Evolutionary conservation across 306 rosid genomes (phyloP).

Genomic region (Hippophae rhamnoides): DNA sequence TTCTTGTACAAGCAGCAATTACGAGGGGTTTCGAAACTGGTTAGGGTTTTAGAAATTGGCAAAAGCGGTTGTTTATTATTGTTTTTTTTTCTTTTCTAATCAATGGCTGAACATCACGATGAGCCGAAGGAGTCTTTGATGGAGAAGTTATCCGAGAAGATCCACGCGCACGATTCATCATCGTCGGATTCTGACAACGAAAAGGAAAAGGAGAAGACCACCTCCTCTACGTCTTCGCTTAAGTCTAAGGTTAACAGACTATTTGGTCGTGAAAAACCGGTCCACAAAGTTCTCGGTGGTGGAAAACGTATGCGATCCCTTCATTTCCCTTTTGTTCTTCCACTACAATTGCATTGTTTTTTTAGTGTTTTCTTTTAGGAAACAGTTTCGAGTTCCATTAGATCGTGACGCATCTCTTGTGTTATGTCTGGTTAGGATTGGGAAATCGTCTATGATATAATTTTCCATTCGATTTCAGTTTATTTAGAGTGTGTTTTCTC

Average conservation of each 20-base stretch:
- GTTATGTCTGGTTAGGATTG: no score
- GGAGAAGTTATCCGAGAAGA: constrained; percentile 66
- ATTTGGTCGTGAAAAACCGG: constrained; percentile 80
- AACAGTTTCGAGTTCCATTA: not conserved
- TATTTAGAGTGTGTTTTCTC: no score
- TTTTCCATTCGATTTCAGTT: no score
- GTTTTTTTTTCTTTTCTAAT: not conserved
- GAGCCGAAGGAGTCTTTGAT: constrained; percentile 41
- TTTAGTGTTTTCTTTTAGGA: not conserved
- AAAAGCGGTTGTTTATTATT: constrained; percentile 14
- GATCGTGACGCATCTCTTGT: not conserved
- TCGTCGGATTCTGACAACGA: constrained; percentile 63
- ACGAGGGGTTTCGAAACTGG: not conserved
- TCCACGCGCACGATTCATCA: constrained; percentile 56
- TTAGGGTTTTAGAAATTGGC: not conserved
- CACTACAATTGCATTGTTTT: not conserved
- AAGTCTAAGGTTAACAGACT: constrained; percentile 56
- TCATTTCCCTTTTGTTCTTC: not conserved
- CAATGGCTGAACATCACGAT: constrained; percentile 41
- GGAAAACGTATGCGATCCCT: constrained; percentile 62
- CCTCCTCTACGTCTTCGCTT: constrained; percentile 23
- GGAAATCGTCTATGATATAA: no score
- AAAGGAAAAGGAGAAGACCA: constrained; percentile 9
- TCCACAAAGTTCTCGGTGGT: constrained; percentile 81
- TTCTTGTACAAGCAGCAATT: constrained; percentile 14